These are phyloP conservation scores for Salvia miltiorrhiza DNA, from an alignment of 257 asterid species.

Conservation along the genomic window DNA sequence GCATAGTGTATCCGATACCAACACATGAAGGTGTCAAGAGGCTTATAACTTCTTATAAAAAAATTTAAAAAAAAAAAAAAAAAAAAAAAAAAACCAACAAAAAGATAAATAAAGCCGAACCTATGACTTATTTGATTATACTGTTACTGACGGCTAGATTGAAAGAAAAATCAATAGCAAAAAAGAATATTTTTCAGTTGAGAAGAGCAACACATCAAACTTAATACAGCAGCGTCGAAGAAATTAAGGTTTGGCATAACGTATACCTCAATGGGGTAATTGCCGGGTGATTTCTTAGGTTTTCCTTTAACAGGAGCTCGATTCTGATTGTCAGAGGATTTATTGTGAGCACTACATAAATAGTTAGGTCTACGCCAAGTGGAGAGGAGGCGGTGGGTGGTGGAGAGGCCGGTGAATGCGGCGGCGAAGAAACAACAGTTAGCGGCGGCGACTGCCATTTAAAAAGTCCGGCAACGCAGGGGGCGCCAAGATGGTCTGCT, in stretches of 20 bases:
- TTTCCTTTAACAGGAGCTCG: conserved; percentile 20
- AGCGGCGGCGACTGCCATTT: conserved; percentile 48
- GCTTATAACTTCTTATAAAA: too few relatives aligned
- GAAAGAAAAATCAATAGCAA: neutral
- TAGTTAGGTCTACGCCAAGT: conserved; percentile 9
- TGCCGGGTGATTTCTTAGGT: conserved; percentile 16
- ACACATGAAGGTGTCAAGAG: neutral
- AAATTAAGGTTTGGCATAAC: neutral
- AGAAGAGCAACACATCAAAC: neutral
- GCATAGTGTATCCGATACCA: neutral
- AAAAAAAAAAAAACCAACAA: too few relatives aligned
- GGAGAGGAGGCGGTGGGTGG: conserved; percentile 27
- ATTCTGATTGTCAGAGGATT: conserved; percentile 22
- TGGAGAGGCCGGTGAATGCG: conserved; percentile 23
- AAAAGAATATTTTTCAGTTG: neutral
- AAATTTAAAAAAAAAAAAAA: too few relatives aligned
- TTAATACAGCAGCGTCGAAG: neutral
- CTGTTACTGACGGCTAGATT: neutral
- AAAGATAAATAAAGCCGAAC: neutral
- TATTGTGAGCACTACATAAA: conserved; percentile 22
- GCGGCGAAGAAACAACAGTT: conserved; percentile 41
- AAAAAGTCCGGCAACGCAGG: conserved; percentile 1
- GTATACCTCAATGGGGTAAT: conserved; percentile 28
- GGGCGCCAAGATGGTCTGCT: conserved; percentile 16
- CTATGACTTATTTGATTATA: neutral